Base-by-base conservation (phyloP, 306 rosid species). In the Vigna nakashimae region DNA sequence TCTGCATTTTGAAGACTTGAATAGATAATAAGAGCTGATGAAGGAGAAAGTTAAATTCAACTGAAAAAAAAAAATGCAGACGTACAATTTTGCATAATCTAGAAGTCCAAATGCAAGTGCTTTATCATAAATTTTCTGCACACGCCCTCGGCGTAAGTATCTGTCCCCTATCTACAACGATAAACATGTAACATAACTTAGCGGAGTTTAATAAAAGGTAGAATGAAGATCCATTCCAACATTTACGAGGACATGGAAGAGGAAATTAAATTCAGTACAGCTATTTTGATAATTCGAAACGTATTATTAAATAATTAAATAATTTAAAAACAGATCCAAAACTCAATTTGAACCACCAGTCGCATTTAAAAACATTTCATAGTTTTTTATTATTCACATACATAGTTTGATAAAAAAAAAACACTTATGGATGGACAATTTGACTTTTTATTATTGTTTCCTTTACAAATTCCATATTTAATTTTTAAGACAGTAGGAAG, bases 81-180 rank as follows among this genome's bases (percentile, higher is more conserved):
- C 97, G 55, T 90, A 95, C 97, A 91, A 74, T 90, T 87, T 83
- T 56, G 97, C 98, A 82, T 92, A 95, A 75, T 90, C 96, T 87
- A 88, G 86, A 86, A 95, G 95, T 71, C 98, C 98, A 74, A 75
- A 7, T 15, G 97, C 86, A 56, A 95, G 92, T 65, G 96, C 96
- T 82, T 86, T 88, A 83, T 92, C 95, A 87, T 95, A 92, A 77
- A 95, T 11, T 80, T 80, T 89, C 76, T 95, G 99, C 75, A 91
- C 85, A 57, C 82, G 84, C 91, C 86, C 86, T 32, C 99, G 96
- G 77, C 75, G 65, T 56, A 95, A 91, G 84, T 89, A 95, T 85
- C 99, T 90, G 84, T 91, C 97, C 70, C 91, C 96, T 82, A 91
- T 82, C 98, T 95, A 86, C 84, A 49, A 82, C 15, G 22, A 69